Evolutionary conservation across 2,329 filamentous ascomycete genomes (phyloP).

Genomic region (Paecilomyces sp.): DNA sequence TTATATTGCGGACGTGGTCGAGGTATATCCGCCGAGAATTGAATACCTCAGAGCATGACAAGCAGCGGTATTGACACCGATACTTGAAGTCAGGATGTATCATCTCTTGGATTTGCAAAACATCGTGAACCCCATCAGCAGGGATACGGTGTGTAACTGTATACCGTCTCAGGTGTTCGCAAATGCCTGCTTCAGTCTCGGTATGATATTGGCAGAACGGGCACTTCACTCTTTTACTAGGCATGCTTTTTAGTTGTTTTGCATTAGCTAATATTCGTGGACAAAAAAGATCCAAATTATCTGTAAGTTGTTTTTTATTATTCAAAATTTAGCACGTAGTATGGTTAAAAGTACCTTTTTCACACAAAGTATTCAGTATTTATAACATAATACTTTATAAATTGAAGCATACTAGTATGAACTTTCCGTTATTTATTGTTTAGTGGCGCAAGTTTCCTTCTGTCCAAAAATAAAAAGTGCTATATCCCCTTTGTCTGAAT

Average conservation of each 20-base stretch:
- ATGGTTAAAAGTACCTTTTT: too few relatives aligned
- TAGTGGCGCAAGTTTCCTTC: too few relatives aligned
- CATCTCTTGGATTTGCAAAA: conserved; percentile 7
- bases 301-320: too few relatives aligned
- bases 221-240: conserved; percentile 4
- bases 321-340: too few relatives aligned
- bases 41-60: neutral
- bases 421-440: too few relatives aligned
- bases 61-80: neutral
- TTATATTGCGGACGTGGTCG: neutral
- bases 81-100: neutral
- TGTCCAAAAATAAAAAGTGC: too few relatives aligned
- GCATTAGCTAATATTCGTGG: too few relatives aligned
- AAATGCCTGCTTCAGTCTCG: conserved; percentile 4
- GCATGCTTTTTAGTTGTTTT: neutral
- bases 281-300: too few relatives aligned
- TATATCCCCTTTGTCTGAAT: too few relatives aligned
- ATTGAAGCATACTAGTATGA: too few relatives aligned
- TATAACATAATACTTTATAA: too few relatives aligned
- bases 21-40: neutral
- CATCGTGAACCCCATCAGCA: conserved; percentile 11
- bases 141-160: conserved; percentile 5
- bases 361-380: too few relatives aligned
- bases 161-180: conserved; percentile 7
- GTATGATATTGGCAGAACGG: conserved; percentile 10